phyloP scores from a whole-genome alignment of 495 filamentous ascomycete species.

The Aspergillus campestris region DNA sequence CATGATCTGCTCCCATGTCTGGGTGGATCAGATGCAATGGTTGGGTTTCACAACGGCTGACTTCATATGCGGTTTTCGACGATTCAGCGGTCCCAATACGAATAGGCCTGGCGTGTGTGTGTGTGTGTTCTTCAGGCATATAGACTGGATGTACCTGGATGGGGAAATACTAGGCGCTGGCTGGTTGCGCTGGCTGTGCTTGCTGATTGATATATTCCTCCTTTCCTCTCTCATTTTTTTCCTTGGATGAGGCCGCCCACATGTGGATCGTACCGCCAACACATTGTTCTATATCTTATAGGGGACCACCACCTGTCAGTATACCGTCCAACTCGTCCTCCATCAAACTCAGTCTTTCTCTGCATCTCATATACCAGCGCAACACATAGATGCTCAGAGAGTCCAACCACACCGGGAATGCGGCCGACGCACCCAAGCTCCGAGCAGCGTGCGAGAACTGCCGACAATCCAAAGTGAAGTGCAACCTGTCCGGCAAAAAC shows the following conservation, averaged over 20 bases:
- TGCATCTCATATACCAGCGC: no score
- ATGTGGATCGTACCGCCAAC: no score
- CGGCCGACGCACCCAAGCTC: constrained; percentile 28
- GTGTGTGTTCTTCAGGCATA: constrained; percentile 7
- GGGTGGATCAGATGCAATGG: constrained; percentile 36
- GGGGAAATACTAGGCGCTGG: constrained; percentile 1
- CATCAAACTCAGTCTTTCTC: neutral
- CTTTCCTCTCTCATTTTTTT: no score
- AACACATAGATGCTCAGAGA: constrained; percentile 26
- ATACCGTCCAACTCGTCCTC: neutral
- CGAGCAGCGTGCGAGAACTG: constrained; percentile 41
- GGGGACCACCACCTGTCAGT: no score
- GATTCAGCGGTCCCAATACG: constrained; percentile 28
- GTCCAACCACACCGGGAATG: constrained; percentile 16
- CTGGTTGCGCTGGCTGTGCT: no score
- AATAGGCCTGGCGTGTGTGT: constrained; percentile 15
- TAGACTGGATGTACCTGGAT: neutral
- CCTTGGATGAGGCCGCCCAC: no score
- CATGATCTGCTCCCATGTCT: constrained; percentile 16
- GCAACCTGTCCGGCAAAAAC: constrained; percentile 33
- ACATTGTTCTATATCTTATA: no score
- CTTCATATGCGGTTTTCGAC: constrained; percentile 31
- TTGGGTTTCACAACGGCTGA: constrained; percentile 42
- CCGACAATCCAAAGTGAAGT: constrained; percentile 42
- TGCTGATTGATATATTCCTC: no score